Base-by-base conservation (phyloP, 2,329 filamentous ascomycete species). In the Colletotrichum lupini region DNA sequence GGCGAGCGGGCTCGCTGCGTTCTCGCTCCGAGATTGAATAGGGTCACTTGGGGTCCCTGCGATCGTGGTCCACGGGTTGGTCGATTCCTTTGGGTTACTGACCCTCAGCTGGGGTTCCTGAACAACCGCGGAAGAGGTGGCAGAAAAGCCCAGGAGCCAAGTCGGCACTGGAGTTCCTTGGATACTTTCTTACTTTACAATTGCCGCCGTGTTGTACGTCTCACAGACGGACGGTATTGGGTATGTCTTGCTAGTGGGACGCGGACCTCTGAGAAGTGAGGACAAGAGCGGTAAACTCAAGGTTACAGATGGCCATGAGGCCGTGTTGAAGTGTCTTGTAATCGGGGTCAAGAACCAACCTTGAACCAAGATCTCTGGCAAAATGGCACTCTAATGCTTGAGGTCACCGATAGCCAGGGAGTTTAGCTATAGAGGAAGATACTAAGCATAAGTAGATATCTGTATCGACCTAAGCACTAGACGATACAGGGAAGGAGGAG, bases 121-220 rank as follows among this genome's bases (percentile, higher is more conserved):
- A 11, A 24, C 16, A 11, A 19, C 24, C 22, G 37, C 56, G 63
- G 46, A 16, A 71, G 56, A 22, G 32, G 37, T 67, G 56, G 42
- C 56, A 26, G 55, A 42, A 37, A 57, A 52, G 69, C 53, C 66
- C 59, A 63, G 67, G 28, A 64, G 69, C 59, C 66, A 72, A 72
- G 66, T 69, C 66, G 66, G 66, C 66, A 64, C 14, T 59, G 53
- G 26, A 35, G 11, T 55, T 55, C 58, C 66, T 56, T 64, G 24
- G 9, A 57, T 55, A 26, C 59, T 26, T 12, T 58, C 35, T 37
- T 37, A 24, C 22, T 16, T 55, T 28, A 16, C 58, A 42, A 59
- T 55, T n/a, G 12, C 53, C 55, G 66, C 59, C 55, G 55, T 32
- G 24, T 62, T 46, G 30, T 49, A 26, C 14, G 14, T 5, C 12